These are phyloP conservation scores for Arthromyces matolae DNA, from an alignment of 768 basidiomycete species.

Conservation along the genomic window DNA sequence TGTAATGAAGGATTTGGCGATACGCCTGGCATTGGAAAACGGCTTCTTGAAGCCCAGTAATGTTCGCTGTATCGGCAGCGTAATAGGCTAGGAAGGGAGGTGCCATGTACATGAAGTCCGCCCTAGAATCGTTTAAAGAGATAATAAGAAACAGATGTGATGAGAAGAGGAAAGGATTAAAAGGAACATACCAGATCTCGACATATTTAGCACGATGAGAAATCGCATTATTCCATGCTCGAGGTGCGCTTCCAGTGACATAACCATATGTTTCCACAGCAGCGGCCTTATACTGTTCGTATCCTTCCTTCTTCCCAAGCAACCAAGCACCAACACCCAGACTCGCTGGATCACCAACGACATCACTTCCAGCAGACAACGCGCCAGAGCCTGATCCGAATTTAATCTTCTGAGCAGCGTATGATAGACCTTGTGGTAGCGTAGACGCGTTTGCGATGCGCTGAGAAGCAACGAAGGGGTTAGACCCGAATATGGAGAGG, in stretches of 20 bases:
- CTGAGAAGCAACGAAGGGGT: slow-evolving; percentile 16
- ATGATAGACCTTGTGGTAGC: slow-evolving; percentile 7
- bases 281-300: slow-evolving; percentile 30
- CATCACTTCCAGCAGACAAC: slow-evolving; percentile 36
- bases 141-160: too few relatives aligned
- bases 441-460: not conserved
- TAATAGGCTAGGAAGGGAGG: too few relatives aligned
- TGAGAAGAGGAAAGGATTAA: too few relatives aligned
- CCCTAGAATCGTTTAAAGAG: slow-evolving; percentile 33
- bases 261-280: slow-evolving; percentile 40
- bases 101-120: too few relatives aligned
- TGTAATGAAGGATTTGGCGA: slow-evolving; percentile 30
- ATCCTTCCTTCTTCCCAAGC: slow-evolving; percentile 29
- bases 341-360: too few relatives aligned
- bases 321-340: slow-evolving; percentile 42
- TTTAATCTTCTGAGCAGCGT: slow-evolving; percentile 9
- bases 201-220: too few relatives aligned
- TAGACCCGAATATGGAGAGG: slow-evolving; percentile 24
- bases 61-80: too few relatives aligned
- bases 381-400: slow-evolving; percentile 21
- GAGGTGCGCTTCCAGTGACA: slow-evolving; percentile 38
- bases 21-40: slow-evolving; percentile 38
- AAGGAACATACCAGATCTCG: too few relatives aligned
- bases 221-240: slow-evolving; percentile 42
- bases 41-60: slow-evolving; percentile 34